A percentile compares a stretch with the other conserved stretches of the same genome.
These are phyloP conservation scores for Pelargonium myrrhifolium DNA, from an alignment of 441 rosid species.

Conservation along the genomic window DNA sequence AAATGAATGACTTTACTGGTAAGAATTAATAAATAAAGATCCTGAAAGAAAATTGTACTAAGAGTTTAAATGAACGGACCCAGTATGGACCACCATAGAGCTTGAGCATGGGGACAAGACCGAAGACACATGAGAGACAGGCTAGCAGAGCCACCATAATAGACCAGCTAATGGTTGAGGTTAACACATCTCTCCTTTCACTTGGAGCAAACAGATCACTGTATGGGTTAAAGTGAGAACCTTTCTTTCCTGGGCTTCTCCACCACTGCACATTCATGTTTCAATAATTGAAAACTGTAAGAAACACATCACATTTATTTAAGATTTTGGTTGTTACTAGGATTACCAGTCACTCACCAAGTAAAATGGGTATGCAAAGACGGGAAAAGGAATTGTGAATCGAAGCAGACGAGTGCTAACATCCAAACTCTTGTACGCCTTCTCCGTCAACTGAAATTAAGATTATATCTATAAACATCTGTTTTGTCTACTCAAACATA, in stretches of 20 bases:
- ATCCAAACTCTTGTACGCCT: slow-evolving; percentile 42
- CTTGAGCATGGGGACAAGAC: slow-evolving; percentile 55
- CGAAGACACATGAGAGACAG: slow-evolving; percentile 39
- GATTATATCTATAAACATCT: neutral
- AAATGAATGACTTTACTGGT: too few species aligned
- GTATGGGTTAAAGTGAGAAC: slow-evolving; percentile 79
- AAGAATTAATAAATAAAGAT: too few species aligned
- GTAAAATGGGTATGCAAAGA: slow-evolving; percentile 74
- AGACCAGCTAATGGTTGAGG: slow-evolving; percentile 61
- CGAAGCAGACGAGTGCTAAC: slow-evolving; percentile 42
- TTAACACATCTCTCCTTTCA: slow-evolving; percentile 52
- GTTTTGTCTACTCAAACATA: neutral
- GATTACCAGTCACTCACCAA: slow-evolving; percentile 40
- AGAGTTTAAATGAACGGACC: slow-evolving; percentile 28
- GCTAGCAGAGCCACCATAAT: slow-evolving; percentile 51
- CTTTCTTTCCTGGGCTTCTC: slow-evolving; percentile 88
- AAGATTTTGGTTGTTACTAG: neutral
- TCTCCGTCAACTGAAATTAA: slow-evolving; percentile 62
- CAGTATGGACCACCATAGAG: slow-evolving; percentile 75
- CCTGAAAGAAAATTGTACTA: neutral
- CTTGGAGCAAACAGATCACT: slow-evolving; percentile 51
- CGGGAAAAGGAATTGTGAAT: slow-evolving; percentile 65
- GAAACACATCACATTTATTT: neutral
- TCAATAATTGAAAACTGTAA: neutral
- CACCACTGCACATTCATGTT: slow-evolving; percentile 40